phyloP scores from a whole-genome alignment of 306 rosid species.

The Fragaria nilgerrensis region DNA sequence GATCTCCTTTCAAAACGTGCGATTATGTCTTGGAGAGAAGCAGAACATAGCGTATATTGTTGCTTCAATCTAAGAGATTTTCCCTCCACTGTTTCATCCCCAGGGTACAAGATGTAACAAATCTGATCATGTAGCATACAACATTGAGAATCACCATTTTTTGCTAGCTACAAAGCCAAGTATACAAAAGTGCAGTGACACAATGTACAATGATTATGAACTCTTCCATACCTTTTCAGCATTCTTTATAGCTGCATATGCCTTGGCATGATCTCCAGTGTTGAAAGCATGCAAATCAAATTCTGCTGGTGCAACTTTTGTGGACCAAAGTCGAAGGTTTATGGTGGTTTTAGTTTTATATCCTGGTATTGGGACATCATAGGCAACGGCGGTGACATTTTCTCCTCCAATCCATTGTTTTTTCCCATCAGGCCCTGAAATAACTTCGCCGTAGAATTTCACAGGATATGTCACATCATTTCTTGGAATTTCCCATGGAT shows the following conservation, averaged over 20 bases:
- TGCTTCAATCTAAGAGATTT: conserved; percentile 88
- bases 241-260: conserved; percentile 56
- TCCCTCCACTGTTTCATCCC: conserved; percentile 88
- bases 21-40: conserved; percentile 93
- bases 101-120: conserved; percentile 84
- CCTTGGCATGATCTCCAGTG: conserved; percentile 84
- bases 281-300: conserved; percentile 79
- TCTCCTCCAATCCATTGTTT: conserved; percentile 90
- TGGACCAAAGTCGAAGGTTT: conserved; percentile 93
- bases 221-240: conserved; percentile 72
- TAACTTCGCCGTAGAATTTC: conserved; percentile 75
- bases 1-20: conserved; percentile 85
- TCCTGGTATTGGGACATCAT: conserved; percentile 97
- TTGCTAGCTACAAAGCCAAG: background rate
- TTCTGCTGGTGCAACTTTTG: conserved; percentile 74
- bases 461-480: conserved; percentile 78
- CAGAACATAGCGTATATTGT: conserved; percentile 91
- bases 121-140: conserved; percentile 45
- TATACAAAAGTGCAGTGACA: background rate
- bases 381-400: conserved; percentile 76
- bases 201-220: background rate
- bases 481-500: conserved; percentile 94
- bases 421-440: conserved; percentile 68
- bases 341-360: conserved; percentile 85
- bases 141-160: background rate